Evolutionary conservation across 257 asterid genomes (phyloP).

Genomic region (Handroanthus guayacan): DNA sequence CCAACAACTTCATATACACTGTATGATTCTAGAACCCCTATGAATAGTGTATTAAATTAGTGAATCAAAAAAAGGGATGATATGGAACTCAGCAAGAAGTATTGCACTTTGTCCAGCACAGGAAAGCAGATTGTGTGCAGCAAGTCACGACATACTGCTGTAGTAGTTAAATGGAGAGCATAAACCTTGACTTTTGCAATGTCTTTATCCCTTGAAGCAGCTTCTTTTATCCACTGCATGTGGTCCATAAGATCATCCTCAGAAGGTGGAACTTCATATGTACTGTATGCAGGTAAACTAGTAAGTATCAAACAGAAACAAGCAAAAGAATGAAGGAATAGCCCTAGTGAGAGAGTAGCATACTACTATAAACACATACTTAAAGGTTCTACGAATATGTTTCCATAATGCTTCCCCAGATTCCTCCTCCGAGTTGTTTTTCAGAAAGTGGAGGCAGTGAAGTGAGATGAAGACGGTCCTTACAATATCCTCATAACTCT

Average conservation of each 20-base stretch:
- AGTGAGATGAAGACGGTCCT: constrained; percentile 55
- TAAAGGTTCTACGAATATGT: constrained; percentile 49
- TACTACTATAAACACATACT: constrained; percentile 37
- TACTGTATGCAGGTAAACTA: constrained; percentile 46
- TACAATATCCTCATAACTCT: constrained; percentile 45
- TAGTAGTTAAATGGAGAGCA: constrained; percentile 27
- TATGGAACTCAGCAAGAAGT: neutral
- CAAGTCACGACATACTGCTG: constrained; percentile 14
- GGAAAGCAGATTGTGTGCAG: constrained; percentile 5
- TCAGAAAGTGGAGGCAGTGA: constrained; percentile 62
- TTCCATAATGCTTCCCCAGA: constrained; percentile 58
- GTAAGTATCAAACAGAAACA: constrained; percentile 18
- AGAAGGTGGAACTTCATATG: constrained; percentile 63
- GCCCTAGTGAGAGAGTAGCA: neutral
- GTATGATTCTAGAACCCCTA: neutral
- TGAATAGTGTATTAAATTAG: constrained; percentile 2
- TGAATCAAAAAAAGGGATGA: neutral
- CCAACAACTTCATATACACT: neutral
- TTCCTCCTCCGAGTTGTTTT: constrained; percentile 44
- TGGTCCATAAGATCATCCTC: constrained; percentile 65
- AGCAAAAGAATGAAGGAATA: constrained; percentile 8
- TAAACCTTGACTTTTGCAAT: constrained; percentile 62
- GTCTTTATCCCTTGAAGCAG: constrained; percentile 59
- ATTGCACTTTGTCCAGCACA: neutral
- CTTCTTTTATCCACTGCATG: constrained; percentile 54